Base-by-base conservation (phyloP, 768 basidiomycete genomes). In the Pseudohyphozyma bogoriensis region DNA sequence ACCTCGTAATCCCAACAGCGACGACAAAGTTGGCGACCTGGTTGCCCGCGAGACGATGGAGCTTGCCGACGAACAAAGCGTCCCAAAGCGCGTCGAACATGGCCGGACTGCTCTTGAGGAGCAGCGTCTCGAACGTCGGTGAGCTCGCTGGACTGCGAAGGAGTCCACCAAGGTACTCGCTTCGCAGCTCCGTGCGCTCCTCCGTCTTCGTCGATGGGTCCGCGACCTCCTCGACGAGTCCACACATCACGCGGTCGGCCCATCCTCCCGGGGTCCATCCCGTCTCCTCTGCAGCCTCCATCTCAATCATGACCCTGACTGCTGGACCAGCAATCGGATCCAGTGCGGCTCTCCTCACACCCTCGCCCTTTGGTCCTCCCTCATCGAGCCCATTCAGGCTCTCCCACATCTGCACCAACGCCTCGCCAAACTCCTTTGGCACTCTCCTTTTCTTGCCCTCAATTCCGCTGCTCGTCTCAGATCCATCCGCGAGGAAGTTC, bases 21-120 rank as follows among this genome's bases (percentile, higher is more conserved):
- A 91, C 78, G 26, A 96, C 91, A 68, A 90, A 99, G 71, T 97
- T 99, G 16, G 88, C 90, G 3, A 92, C 86, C 4, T 92, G 89
- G 73, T 99, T 93, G 24, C 79, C 77, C 22, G 86, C 83, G 32
- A 95, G 76, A 58, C 85, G 80, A 4, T 79, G 74, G 39, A 95
- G 76, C 63, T 84, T 74, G n/a, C 82, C 83, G 46, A 75, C 73
- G 71, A 97, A 85, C 74, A 95, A 92, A 0, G 79, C 79, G 4
- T 74, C 69, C 93, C 93, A 97, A 8, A 95, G 69, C 0, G 78
- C 68, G 35, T 74, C 71, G 70, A 92, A 91, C 2, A 84, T 79
- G 22, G 74, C 68, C 9, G 77, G 73, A 0, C 89, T 83, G 22
- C 83, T 80, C 52, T 80, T 79, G 8, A 75, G 73, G 28, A 91